Base-by-base conservation (phyloP, 768 basidiomycete species). In the Mycena olivaceomarginata region DNA sequence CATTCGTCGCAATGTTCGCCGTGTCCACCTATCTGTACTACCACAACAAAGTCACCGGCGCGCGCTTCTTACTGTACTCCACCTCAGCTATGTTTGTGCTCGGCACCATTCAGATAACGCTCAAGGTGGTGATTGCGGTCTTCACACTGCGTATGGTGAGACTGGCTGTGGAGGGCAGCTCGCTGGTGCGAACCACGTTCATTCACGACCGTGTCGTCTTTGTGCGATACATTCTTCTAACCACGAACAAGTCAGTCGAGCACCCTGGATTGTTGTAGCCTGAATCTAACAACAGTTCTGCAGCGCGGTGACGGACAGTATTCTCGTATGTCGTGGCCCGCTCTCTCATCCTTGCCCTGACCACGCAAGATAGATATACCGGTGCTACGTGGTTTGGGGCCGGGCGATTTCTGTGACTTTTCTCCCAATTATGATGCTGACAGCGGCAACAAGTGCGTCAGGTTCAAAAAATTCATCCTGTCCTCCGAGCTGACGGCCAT, bases 321-420 rank as follows among this genome's bases (percentile, higher is more conserved):
- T 70, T 15, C 45, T 70, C 56, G 68, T 70, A 37, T 9, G 68
- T 39, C 31, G 18, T 40, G 18, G 0, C 16, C 46, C 16, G 31
- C 22, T 4, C 8, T 59, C 2, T 45, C 15, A 13, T 70, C 45
- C 39, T 41, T 25, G 20, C 8, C 2, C 51, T 45, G n/a, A 45
- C n/a, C 68, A 20, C n/a, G 40, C 53, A 57, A 43, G 15, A 22
- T 31, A 70, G 68, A 59, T 40, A 2, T 70, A 43, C 41, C 68
- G 68, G 25, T 70, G 68, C n/a, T 70, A 70, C 11, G 68, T 70
- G 12, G 57, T 70, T 7, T 70, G 68, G 68, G 68, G 56, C 20
- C 56, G 41, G 15, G 18, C 12, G 4, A 59, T 59, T 5, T 60
- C 22, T 18, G 41, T 60, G 2, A 25, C n/a, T 3, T 43, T 70